Evolutionary conservation across 2,329 filamentous ascomycete species (phyloP), one percentile per base, ranked within the genome.

Genomic region (Claviceps cyperi): DNA sequence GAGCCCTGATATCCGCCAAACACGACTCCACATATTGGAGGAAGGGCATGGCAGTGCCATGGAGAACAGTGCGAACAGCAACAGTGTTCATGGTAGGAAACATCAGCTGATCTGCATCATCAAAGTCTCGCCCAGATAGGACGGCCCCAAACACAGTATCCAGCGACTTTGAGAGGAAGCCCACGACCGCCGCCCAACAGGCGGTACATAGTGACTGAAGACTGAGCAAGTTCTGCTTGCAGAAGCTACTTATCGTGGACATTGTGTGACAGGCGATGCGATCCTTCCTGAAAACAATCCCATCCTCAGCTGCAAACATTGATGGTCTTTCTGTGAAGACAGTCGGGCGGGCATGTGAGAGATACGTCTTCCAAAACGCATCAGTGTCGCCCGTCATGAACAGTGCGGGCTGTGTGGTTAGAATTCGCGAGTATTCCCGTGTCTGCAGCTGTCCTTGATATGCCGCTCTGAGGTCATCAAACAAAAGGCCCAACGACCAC

Each of bases 61-160:
- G 84, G 2, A 95, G 62, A 2, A 90, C 73, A 1, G 76, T 76
- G 11, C 89, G 76, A 7, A 94, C 72, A 0, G 84, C 78, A 0
- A 95, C 81, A 0, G 90, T 95, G 60, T 94, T 96, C 86, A 96
- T 95, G 0, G 85, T 87, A 0, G 90, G 91, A 58, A 95, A 96
- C 60, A 90, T 73, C 13, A 91, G 65, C 24, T 77, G 64, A 43
- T 84, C 77, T 0, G 80, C 76, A 15, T 77, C 75, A 44, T 85
- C 81, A 9, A 79, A 80, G 51, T 92, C 86, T n/a, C 91, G 77
- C 15, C 91, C 90, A 0, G 88, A 89, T 13, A 95, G 71, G 1
- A 96, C 83, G 0, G 86, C 78, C 1, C 91, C 91, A 60, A 92
- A 95, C 0, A 80, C 75, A 4, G 94, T 76, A 55, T 95, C 89